phyloP scores from a whole-genome alignment of 768 basidiomycete genomes.

The Pleurotus djamor region DNA sequence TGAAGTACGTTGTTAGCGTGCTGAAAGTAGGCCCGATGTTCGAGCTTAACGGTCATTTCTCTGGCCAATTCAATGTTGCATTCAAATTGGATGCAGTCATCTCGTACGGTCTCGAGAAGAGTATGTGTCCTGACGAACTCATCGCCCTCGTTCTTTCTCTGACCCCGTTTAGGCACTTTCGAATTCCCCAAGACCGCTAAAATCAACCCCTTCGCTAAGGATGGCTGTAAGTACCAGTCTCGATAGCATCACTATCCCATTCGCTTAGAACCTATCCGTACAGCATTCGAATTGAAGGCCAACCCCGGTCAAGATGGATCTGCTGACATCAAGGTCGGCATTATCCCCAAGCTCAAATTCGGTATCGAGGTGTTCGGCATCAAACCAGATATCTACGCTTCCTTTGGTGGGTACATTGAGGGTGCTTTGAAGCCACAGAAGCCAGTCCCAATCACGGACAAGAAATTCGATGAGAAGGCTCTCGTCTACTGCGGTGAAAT shows the following conservation, averaged over 20 bases:
- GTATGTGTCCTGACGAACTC: neutral
- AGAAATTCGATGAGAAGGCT: slow-evolving; percentile 2
- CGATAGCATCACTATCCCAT: neutral
- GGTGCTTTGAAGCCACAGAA: neutral
- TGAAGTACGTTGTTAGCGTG: neutral
- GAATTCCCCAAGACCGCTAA: neutral
- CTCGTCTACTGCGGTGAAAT: slow-evolving; percentile 1
- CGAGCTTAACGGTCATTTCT: neutral
- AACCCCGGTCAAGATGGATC: neutral
- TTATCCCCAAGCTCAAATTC: slow-evolving; percentile 2
- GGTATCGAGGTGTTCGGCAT: neutral
- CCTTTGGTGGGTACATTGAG: neutral
- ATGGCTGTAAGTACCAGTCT: neutral
- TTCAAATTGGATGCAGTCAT: neutral
- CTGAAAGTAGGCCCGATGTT: slow-evolving; percentile 3
- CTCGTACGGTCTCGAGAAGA: slow-evolving; percentile 1
- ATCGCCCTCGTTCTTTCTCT: too few relatives aligned
- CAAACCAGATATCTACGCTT: neutral
- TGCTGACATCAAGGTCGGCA: slow-evolving; percentile 1
- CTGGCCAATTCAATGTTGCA: neutral
- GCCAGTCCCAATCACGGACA: neutral
- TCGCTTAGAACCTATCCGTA: too few relatives aligned
- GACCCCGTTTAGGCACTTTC: neutral
- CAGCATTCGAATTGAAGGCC: neutral
- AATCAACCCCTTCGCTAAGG: neutral